A percentile compares a stretch with the other conserved stretches of the same genome.
These are phyloP conservation scores for Lycium barbarum DNA, from an alignment of 257 asterid species.

Conservation along the genomic window DNA sequence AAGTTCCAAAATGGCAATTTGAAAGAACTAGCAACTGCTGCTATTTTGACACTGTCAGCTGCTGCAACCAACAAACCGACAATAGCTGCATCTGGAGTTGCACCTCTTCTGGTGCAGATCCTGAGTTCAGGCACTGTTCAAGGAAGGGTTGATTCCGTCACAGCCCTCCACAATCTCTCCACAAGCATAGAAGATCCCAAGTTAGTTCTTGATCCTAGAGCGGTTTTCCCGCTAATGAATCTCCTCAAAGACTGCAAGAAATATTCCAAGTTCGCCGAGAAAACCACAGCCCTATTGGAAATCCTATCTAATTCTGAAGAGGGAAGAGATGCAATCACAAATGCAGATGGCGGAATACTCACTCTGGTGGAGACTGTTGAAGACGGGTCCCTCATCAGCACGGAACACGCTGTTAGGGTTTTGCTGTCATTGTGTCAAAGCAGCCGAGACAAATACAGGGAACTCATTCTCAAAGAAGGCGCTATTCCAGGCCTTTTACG, in stretches of 20 bases:
- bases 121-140: constrained; percentile 83
- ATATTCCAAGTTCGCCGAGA: constrained; percentile 84
- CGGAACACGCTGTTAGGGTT: constrained; percentile 75
- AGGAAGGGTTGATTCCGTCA: constrained; percentile 85
- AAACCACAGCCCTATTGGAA: constrained; percentile 75
- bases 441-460: constrained; percentile 70
- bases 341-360: constrained; percentile 67
- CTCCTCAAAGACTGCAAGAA: constrained; percentile 89
- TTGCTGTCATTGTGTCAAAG: constrained; percentile 72
- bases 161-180: constrained; percentile 81
- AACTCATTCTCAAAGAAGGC: constrained; percentile 85
- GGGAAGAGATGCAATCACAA: constrained; percentile 68
- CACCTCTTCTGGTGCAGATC: constrained; percentile 65
- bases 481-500: constrained; percentile 89
- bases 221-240: constrained; percentile 66
- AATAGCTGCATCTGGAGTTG: constrained; percentile 76
- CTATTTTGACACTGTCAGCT: constrained; percentile 75
- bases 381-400: constrained; percentile 84
- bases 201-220: constrained; percentile 60
- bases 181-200: constrained; percentile 62
- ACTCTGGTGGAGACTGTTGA: constrained; percentile 82
- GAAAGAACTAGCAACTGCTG: constrained; percentile 85
- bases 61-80: constrained; percentile 70
- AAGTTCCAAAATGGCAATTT: constrained; percentile 60
- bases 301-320: constrained; percentile 69